A percentile compares a stretch with the other conserved stretches of the same genome.
phyloP scores from a whole-genome alignment of 1,139 yeast species.

The Wickerhamomyces sp. region DNA sequence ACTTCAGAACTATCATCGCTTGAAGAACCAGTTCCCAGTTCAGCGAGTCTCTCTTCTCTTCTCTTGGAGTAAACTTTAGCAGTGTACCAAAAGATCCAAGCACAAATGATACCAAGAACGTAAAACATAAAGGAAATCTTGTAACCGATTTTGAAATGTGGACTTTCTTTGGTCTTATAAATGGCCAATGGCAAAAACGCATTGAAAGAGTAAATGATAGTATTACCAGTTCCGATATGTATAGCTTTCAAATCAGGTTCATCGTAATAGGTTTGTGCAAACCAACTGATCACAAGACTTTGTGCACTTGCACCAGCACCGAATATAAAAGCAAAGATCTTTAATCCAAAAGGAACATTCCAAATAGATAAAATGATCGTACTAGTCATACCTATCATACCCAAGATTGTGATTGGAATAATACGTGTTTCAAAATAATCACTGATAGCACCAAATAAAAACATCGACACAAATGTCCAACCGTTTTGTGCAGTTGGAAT shows the following conservation, averaged over 20 bases:
- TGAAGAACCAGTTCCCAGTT: too few species aligned
- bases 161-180: conserved; percentile 2
- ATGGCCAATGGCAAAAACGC: conserved; percentile 4
- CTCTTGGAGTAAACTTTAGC: too few species aligned
- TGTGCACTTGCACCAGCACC: conserved; percentile 4
- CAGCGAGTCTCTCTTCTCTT: too few species aligned
- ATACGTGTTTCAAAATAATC: conserved; percentile 4
- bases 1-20: too few species aligned
- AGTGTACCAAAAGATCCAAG: conserved; percentile 4
- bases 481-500: conserved; percentile 20
- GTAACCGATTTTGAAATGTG: conserved; percentile 9
- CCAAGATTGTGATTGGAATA: conserved; percentile 1
- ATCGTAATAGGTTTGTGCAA: conserved; percentile 4
- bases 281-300: conserved; percentile 3
- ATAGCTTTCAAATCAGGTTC: conserved; percentile 3
- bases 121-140: conserved; percentile 7
- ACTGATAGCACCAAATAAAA: conserved; percentile 3
- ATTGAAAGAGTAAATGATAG: conserved; percentile 2
- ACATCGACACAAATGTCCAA: conserved; percentile 2
- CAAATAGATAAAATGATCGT: conserved; percentile 1
- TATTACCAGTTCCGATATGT: conserved; percentile 4
- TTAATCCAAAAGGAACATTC: conserved; percentile 2
- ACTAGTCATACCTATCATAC: background rate
- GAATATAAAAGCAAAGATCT: conserved; percentile 4
- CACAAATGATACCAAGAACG: background rate